phyloP scores from a whole-genome alignment of 306 rosid genomes.

The Cucurbita pepo region DNA sequence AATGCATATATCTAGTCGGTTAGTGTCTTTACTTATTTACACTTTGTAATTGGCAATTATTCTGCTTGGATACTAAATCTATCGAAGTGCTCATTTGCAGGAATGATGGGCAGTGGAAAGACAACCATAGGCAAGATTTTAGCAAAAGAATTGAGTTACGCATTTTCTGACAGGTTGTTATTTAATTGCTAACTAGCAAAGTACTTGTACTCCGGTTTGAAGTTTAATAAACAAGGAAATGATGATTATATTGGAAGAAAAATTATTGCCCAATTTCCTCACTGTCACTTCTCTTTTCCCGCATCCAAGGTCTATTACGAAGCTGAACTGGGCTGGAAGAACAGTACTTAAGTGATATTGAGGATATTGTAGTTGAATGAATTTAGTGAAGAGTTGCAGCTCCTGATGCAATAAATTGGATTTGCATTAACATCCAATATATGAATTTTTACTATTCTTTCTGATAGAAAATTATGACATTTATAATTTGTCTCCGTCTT shows the following conservation, averaged over 20 bases:
- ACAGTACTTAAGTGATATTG: not conserved
- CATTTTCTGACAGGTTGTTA: conserved; percentile 69
- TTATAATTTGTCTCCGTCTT: not conserved
- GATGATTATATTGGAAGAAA: not conserved
- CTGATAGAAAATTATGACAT: not conserved
- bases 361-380: not conserved
- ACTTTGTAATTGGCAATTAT: not conserved
- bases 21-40: conserved; percentile 24
- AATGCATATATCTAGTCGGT: conserved; percentile 96
- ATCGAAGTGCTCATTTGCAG: conserved; percentile 31
- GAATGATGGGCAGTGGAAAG: conserved; percentile 99
- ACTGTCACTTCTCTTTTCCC: not conserved
- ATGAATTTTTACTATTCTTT: not conserved
- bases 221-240: not conserved
- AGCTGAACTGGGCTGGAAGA: not conserved
- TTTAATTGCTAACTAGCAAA: not conserved
- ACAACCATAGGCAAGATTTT: conserved; percentile 89
- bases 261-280: not conserved
- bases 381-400: not conserved
- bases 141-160: conserved; percentile 56
- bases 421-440: not conserved
- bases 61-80: conserved; percentile 5
- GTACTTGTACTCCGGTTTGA: not conserved
- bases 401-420: not conserved
- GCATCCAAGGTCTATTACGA: not conserved